Percentiles rank a stretch among this genome's conserved stretches.
Evolutionary conservation across 805 yeast species (phyloP).

Genomic region (Candida maris): DNA sequence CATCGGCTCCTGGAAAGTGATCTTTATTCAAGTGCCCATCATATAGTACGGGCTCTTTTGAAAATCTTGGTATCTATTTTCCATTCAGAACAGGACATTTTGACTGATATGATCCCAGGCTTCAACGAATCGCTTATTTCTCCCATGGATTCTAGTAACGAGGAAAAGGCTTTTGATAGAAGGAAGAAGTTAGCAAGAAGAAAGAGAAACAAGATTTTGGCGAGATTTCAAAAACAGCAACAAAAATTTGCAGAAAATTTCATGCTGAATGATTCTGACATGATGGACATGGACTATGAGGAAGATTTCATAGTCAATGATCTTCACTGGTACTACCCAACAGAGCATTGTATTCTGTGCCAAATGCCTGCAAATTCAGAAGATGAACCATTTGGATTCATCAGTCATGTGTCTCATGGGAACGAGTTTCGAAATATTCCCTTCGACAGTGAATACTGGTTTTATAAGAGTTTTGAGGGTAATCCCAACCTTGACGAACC

Average conservation of each 20-base stretch:
- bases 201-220: constrained; percentile 68
- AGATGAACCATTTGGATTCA: constrained; percentile 71
- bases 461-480: constrained; percentile 57
- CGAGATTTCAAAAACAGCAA: constrained; percentile 78
- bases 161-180: constrained; percentile 43
- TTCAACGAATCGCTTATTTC: constrained; percentile 23
- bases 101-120: constrained; percentile 35
- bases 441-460: constrained; percentile 60
- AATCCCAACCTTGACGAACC: constrained; percentile 36
- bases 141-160: constrained; percentile 12
- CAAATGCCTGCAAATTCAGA: constrained; percentile 63
- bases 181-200: constrained; percentile 69
- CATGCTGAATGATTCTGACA: constrained; percentile 21
- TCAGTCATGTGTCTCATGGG: constrained; percentile 55
- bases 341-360: constrained; percentile 74
- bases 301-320: constrained; percentile 33
- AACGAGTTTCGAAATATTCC: constrained; percentile 65
- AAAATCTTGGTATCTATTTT: constrained; percentile 15
- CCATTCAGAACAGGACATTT: constrained; percentile 23
- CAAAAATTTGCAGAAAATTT: constrained; percentile 62
- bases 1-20: constrained; percentile 42
- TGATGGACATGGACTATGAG: constrained; percentile 43
- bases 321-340: constrained; percentile 66
- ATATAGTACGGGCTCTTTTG: constrained; percentile 58
- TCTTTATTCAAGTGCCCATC: constrained; percentile 39